phyloP scores from a whole-genome alignment of 106 monocot species.

The Xerophyta viscosa region DNA sequence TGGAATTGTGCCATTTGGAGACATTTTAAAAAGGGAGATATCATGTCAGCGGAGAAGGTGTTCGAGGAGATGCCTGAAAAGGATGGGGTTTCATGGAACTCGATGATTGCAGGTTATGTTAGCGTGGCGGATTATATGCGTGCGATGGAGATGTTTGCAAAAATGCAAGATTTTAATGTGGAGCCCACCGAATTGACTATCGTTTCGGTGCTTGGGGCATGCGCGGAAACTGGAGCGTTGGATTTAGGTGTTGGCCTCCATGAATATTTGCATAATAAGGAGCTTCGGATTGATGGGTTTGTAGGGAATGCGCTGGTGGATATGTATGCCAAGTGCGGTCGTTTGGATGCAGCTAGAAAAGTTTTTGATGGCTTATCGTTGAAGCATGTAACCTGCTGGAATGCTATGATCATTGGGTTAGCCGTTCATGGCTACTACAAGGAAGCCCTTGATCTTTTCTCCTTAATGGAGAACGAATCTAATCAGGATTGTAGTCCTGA shows the following conservation, averaged over 20 bases:
- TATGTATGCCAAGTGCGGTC: constrained; percentile 74
- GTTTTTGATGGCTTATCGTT: constrained; percentile 53
- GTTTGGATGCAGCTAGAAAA: constrained; percentile 26
- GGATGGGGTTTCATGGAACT: constrained; percentile 59
- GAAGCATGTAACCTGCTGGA: constrained; percentile 71
- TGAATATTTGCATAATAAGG: constrained; percentile 19
- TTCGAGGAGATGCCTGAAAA: constrained; percentile 49
- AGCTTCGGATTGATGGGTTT: constrained; percentile 42
- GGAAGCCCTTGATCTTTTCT: constrained; percentile 55
- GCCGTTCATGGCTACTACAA: constrained; percentile 45
- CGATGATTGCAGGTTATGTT: constrained; percentile 46
- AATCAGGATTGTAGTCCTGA: constrained; percentile 20
- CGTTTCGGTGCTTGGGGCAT: constrained; percentile 56
- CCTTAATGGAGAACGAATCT: constrained; percentile 33
- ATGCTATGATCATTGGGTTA: constrained; percentile 62
- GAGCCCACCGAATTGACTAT: constrained; percentile 52
- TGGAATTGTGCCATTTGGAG: constrained; percentile 42
- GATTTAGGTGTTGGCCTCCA: constrained; percentile 36
- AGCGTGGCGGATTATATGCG: constrained; percentile 15
- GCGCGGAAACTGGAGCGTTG: constrained; percentile 43
- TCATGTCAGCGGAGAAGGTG: constrained; percentile 25
- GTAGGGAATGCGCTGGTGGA: constrained; percentile 59
- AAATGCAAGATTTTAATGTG: constrained; percentile 29
- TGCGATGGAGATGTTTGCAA: constrained; percentile 35
- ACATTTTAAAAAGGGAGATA: constrained; percentile 29